Base-by-base conservation (phyloP, 2,329 filamentous ascomycete genomes). In the Fragosphaeria purpurea region DNA sequence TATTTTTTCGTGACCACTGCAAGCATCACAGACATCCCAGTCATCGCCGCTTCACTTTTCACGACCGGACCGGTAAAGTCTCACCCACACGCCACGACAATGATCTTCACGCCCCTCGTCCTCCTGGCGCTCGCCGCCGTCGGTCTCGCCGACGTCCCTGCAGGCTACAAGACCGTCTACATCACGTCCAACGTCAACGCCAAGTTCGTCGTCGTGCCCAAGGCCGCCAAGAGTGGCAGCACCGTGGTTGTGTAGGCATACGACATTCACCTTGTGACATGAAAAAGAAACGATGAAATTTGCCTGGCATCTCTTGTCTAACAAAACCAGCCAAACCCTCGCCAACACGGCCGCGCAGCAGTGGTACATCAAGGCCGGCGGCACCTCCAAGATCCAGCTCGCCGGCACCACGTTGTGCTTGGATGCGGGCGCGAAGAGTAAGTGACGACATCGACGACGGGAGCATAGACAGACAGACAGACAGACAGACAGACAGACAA, bases 131-230 rank as follows among this genome's bases (percentile, higher is more conserved):
- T 70, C 49, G 65, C 62, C 35, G 61, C 65, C 9, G 60, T 62
- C 1, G 62, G 63, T 53, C 53, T 67, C 1, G 61, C 64, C 48
- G 65, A 68, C 48, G 59, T 57, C 13, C 64, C 67, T 0, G 65
- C 63, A 32, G 67, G 67, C 31, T 69, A 68, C 59, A 59, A 61
- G 33, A 62, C 58, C 12, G 68, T 70, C 8, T 64, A 65, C 56
- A 66, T 70, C 56, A 68, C 66, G 7, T 68, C 67, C 11, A 65
- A 59, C 32, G 64, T 67, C 41, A 59, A 71, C 60, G 47, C 62
- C 52, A 68, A 67, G 56, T 71, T 69, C 51, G 67, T 70, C 43
- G 58, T 70, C n/a, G 62, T 63, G 38, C 63, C 67, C n/a, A 61
- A 61, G 47, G 60, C 61, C 13, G 51, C 62, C 40, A 61, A 62